phyloP scores from a whole-genome alignment of 352 stramenopile species.

The Peronospora destructor region DNA sequence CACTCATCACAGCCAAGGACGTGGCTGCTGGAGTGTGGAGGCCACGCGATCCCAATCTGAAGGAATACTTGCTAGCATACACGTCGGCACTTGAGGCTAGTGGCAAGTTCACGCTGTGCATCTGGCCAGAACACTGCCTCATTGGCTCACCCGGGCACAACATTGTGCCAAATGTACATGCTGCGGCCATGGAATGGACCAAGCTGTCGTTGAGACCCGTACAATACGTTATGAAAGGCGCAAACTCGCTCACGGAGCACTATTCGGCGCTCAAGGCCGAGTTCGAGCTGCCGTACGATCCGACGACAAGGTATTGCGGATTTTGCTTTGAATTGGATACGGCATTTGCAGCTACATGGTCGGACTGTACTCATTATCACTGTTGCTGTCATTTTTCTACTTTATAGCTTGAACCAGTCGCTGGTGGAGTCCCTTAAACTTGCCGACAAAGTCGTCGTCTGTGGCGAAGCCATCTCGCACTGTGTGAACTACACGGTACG shows the following conservation, averaged over 20 bases:
- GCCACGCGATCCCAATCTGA: slow-evolving; percentile 54
- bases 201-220: slow-evolving; percentile 52
- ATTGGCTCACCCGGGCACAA: slow-evolving; percentile 88
- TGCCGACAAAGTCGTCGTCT: slow-evolving; percentile 86
- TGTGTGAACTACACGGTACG: slow-evolving; percentile 96
- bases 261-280: slow-evolving; percentile 93
- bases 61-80: slow-evolving; percentile 89
- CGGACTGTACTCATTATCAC: neutral
- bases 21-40: slow-evolving; percentile 52
- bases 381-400: slow-evolving; percentile 17
- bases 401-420: slow-evolving; percentile 64
- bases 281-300: slow-evolving; percentile 78
- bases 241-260: slow-evolving; percentile 94
- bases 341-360: neutral
- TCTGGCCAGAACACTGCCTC: slow-evolving; percentile 97
- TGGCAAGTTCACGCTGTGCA: slow-evolving; percentile 88
- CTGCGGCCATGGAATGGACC: slow-evolving; percentile 84
- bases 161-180: slow-evolving; percentile 77
- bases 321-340: no score
- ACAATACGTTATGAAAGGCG: slow-evolving; percentile 90
- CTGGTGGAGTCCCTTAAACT: slow-evolving; percentile 84
- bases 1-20: slow-evolving; percentile 85
- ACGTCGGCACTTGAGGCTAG: slow-evolving; percentile 79
- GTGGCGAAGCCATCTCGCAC: slow-evolving; percentile 92
- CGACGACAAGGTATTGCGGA: slow-evolving; percentile 41